Evolutionary conservation across 2,329 filamentous ascomycete species (phyloP), one percentile per base, ranked within the genome.

Genomic region (Cercospora sp.): DNA sequence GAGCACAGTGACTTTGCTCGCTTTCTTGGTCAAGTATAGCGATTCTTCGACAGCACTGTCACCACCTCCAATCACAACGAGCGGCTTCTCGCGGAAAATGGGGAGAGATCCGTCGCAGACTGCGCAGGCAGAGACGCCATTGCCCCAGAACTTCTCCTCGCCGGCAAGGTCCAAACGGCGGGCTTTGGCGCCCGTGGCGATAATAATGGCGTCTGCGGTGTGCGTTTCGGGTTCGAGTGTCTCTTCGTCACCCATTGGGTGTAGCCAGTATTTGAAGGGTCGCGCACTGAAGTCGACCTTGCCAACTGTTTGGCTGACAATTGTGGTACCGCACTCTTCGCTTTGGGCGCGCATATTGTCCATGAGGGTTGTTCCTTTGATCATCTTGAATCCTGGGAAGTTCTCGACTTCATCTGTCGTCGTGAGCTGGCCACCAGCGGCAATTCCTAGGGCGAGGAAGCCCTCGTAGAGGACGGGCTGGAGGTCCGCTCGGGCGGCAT

Each of bases 331-430:
- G 82, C 97, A 98, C 69, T 90, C 90, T 81, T 91, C 88, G 68
- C 93, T 97, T 82, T 99, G 95, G 69, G 87, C 88, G 81, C 91
- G 91, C 94, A 99, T 98, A 80, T 90, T 88, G 74, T 97, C 94
- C 95, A 99, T 99, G 73, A 99, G 85, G 77, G 93, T 90, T 66
- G 87, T 82, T 73, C 95, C 95, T 82, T 93, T 91, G 79, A 99
- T 93, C 75, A 92, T 88, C 77, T 92, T 91, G 84, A 98, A 99
- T 59, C 95, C 95, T 28, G 95, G 95, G 82, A 91, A 99, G 87
- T 99, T 99, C 85, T 99, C 95, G 68, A 99, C 89, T 74, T 99
- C 96, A 77, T 97, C 98, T 65, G 95, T 99, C 28, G 96, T 99
- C 65, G 96, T 99, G 74, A 99, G 87, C 86, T 99, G 95, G 67